Percentiles rank a stretch among this genome's conserved stretches.
These are phyloP conservation scores for Apiotrichum veenhuisii DNA, from an alignment of 1,284 basidiomycete genomes.

Conservation along the genomic window DNA sequence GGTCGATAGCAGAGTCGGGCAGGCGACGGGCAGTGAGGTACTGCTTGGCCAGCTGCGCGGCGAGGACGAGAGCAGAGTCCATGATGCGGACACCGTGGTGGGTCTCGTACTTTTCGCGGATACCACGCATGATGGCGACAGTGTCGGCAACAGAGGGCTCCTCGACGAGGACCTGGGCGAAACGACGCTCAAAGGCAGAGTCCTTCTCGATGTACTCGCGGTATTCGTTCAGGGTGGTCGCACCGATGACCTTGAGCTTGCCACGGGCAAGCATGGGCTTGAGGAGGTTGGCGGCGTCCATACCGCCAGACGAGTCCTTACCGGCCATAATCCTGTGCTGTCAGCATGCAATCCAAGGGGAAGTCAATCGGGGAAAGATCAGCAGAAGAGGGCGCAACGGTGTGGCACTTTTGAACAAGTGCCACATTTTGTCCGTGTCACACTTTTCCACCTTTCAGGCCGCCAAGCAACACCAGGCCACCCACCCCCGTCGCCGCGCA, in stretches of 20 bases:
- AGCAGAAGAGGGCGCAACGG: too few relatives aligned
- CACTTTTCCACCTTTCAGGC: too few relatives aligned
- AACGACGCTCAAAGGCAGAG: slow-evolving; percentile 88
- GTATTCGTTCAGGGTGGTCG: slow-evolving; percentile 91
- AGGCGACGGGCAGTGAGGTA: slow-evolving; percentile 82
- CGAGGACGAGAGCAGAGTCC: slow-evolving; percentile 84
- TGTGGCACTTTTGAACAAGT: too few relatives aligned
- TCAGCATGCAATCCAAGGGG: too few relatives aligned
- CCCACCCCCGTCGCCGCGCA: too few relatives aligned
- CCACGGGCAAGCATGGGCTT: slow-evolving; percentile 88
- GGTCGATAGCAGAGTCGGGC: slow-evolving; percentile 87
- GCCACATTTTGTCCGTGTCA: too few relatives aligned
- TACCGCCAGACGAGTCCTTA: slow-evolving; percentile 47
- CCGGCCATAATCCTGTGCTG: slow-evolving; percentile 18
- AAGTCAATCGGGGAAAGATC: too few relatives aligned
- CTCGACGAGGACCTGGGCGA: slow-evolving; percentile 89
- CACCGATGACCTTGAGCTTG: slow-evolving; percentile 84
- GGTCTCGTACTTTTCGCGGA: slow-evolving; percentile 68
- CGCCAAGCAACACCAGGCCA: too few relatives aligned
- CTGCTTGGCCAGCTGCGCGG: slow-evolving; percentile 88
- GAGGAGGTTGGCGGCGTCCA: slow-evolving; percentile 71
- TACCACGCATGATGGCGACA: slow-evolving; percentile 82
- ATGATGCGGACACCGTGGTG: slow-evolving; percentile 88
- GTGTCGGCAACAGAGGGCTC: slow-evolving; percentile 89
- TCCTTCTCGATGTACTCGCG: slow-evolving; percentile 95